These are phyloP conservation scores for Penicillium sp. DNA, from an alignment of 2,329 filamentous ascomycete genomes.

Conservation along the genomic window DNA sequence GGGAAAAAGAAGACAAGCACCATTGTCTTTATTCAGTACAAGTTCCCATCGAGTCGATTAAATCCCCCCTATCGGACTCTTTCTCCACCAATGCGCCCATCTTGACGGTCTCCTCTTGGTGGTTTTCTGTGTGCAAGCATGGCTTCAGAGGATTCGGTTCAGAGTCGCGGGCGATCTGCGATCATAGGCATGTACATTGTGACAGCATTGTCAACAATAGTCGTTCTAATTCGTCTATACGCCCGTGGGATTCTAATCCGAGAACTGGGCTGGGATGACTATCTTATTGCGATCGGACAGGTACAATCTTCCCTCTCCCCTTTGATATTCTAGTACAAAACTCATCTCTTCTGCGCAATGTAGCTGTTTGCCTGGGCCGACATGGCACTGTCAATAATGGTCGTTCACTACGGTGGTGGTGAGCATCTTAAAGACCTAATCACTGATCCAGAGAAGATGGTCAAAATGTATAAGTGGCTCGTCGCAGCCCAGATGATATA, in stretches of 20 bases:
- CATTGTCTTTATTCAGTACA: background rate
- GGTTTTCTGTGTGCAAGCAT: background rate
- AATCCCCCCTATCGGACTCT: no score
- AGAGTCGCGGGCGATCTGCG: background rate
- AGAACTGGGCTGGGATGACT: conserved; percentile 21
- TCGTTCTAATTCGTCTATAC: conserved; percentile 12
- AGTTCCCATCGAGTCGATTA: background rate
- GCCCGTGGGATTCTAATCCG: conserved; percentile 10
- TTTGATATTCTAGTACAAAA: background rate
- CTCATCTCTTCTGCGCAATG: background rate
- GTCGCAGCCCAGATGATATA: conserved; percentile 20
- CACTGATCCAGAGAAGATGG: conserved; percentile 1
- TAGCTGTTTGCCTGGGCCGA: conserved; percentile 9
- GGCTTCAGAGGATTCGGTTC: background rate
- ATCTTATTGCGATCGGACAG: conserved; percentile 14
- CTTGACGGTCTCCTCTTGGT: background rate
- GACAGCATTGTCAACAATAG: conserved; percentile 9
- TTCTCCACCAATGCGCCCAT: background rate
- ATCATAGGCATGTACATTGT: conserved; percentile 28
- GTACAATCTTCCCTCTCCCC: background rate
- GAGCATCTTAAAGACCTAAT: conserved; percentile 13
- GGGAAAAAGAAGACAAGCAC: background rate
- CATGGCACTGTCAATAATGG: conserved; percentile 14
- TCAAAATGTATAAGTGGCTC: conserved; percentile 22
- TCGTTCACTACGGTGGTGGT: conserved; percentile 16